Evolutionary conservation across 2,329 filamentous ascomycete species (phyloP).

Genomic region (Lachnellula occidentalis): DNA sequence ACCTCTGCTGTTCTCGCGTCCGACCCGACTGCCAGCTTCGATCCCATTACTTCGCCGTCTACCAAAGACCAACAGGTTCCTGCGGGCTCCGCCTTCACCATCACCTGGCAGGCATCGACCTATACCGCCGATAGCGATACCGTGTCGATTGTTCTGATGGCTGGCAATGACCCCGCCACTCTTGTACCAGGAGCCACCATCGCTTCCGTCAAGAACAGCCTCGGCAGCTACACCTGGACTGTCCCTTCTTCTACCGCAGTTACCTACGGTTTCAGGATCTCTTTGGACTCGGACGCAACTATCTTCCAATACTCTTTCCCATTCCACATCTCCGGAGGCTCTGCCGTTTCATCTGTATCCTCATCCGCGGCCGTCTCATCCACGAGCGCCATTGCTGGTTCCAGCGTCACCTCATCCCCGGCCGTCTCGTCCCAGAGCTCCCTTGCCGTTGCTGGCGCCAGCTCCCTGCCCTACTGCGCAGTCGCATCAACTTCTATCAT

Average conservation of each 20-base stretch:
- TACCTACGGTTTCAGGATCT: constrained; percentile 54
- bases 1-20: constrained; percentile 35
- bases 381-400: neutral
- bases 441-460: neutral
- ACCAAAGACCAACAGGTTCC: constrained; percentile 36
- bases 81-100: constrained; percentile 42
- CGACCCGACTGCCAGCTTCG: constrained; percentile 48
- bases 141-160: constrained; percentile 50
- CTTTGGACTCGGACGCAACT: constrained; percentile 41
- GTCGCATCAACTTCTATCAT: neutral
- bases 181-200: constrained; percentile 27
- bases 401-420: neutral
- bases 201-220: constrained; percentile 38
- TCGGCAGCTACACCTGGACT: constrained; percentile 44
- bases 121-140: constrained; percentile 37
- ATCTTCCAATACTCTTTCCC: constrained; percentile 59
- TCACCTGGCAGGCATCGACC: constrained; percentile 41
- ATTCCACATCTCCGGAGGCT: constrained; percentile 36
- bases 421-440: constrained; percentile 1
- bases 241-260: constrained; percentile 41
- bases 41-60: constrained; percentile 45
- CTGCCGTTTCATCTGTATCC: constrained; percentile 3
- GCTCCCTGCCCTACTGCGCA: constrained; percentile 1
- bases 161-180: constrained; percentile 44
- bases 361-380: constrained; percentile 1